Evolutionary conservation across 176 grass and related monocot genomes (phyloP).

Genomic region (Triticum dicoccoides): DNA sequence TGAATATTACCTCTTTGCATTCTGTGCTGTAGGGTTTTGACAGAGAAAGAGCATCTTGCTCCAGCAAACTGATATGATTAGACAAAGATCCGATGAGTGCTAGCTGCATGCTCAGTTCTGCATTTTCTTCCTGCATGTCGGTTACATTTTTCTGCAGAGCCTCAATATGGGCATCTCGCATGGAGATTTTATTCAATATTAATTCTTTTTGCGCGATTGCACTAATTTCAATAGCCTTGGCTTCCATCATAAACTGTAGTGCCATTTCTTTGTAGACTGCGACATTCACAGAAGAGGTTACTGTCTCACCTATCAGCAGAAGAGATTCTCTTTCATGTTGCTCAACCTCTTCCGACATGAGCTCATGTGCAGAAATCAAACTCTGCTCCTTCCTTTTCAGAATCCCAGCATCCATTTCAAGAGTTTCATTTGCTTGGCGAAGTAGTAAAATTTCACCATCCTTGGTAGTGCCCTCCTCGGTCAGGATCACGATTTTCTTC

Average conservation of each 20-base stretch:
- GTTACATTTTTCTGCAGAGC: conserved; percentile 44
- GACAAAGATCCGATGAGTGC: conserved; percentile 47
- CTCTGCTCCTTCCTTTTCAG: conserved; percentile 32
- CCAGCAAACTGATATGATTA: conserved; percentile 55
- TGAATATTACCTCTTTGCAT: conserved; percentile 39
- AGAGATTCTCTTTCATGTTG: conserved; percentile 50
- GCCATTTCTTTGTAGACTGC: conserved; percentile 66
- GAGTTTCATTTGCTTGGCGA: conserved; percentile 32
- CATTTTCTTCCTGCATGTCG: conserved; percentile 57
- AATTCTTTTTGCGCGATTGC: conserved; percentile 38
- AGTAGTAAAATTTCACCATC: conserved; percentile 47
- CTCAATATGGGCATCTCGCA: conserved; percentile 41
- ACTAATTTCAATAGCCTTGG: conserved; percentile 44
- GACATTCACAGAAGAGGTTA: conserved; percentile 51
- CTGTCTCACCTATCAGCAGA: conserved; percentile 46
- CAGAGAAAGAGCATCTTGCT: conserved; percentile 50
- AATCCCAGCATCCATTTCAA: conserved; percentile 44
- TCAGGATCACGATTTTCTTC: conserved; percentile 37
- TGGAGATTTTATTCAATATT: conserved; percentile 48
- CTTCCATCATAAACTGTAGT: conserved; percentile 49
- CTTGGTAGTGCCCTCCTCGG: conserved; percentile 28
- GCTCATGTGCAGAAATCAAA: conserved; percentile 34
- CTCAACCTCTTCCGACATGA: conserved; percentile 46
- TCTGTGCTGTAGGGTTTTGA: conserved; percentile 32
- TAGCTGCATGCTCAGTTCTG: conserved; percentile 45